Evolutionary conservation across 1,284 basidiomycete species (phyloP), one percentile per base, ranked within the genome.

Genomic region (Puccinia hordei): DNA sequence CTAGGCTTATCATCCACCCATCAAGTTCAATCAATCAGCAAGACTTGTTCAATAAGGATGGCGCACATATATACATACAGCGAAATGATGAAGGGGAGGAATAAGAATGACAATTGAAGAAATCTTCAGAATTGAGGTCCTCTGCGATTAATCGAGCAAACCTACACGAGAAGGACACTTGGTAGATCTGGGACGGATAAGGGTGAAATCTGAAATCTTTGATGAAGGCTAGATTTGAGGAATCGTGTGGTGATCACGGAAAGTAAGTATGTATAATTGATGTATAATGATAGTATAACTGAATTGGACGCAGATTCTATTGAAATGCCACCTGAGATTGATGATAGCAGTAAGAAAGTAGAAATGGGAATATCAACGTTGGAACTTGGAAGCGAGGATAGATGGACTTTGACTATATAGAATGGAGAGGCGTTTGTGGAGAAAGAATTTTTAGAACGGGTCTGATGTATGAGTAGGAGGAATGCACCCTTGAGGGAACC

Each of bases 291-390:
- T 66, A 66, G n/a, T 66, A 27, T 41, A 46, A 66, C 35, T 66
- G 63, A 66, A 66, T 66, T 66, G 63, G 19, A 66, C 5, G 41
- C 35, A 66, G 63, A 66, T 66, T 38, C 63, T 17, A 46, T 66
- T 66, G 63, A 66, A 66, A 66, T 66, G 63, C 63, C 63, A 66
- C 63, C 63, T 33, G 33, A 66, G 63, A 66, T 66, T 66, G 63
- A 66, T 66, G 63, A 66, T 66, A 66, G 44, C 57, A 33, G 57
- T 59, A 59, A 66, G 63, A 66, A 66, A 66, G 63, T 66, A 44
- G 63, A 66, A 66, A 66, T 41, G 63, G 41, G 63, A 66, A 66
- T 66, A 66, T 66, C 63, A 66, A 66, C 63, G 33, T 66, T 66
- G 63, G 41, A 59, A 59, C 27, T 59, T 59, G 57, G 57, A 66